Evolutionary conservation across 768 basidiomycete species (phyloP).

Genomic region (Udeniomyces megalosporus): DNA sequence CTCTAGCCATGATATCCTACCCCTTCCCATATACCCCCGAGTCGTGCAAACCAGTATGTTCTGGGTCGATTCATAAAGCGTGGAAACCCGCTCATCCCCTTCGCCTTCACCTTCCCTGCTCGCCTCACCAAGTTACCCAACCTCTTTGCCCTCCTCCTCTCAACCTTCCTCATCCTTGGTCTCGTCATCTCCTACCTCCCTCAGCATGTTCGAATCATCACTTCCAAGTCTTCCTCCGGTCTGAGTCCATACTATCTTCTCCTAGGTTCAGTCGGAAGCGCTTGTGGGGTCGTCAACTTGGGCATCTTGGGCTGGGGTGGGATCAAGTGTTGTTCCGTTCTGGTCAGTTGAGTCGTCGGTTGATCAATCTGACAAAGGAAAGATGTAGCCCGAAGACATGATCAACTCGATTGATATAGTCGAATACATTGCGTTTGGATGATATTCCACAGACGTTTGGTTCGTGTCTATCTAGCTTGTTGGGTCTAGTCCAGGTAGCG

Average conservation of each 20-base stretch:
- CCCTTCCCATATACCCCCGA: not conserved
- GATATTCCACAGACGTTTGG: not conserved
- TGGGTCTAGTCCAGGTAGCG: constrained; percentile 63
- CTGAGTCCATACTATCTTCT: constrained; percentile 84
- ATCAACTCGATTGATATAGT: not conserved
- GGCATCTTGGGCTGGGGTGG: constrained; percentile 69
- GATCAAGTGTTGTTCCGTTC: constrained; percentile 58
- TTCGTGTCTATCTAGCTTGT: constrained; percentile 69
- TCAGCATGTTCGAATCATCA: constrained; percentile 69
- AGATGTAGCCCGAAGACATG: no score
- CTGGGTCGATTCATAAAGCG: not conserved
- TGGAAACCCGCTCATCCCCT: not conserved
- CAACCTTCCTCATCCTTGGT: constrained; percentile 47
- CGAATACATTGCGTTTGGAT: not conserved
- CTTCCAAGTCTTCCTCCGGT: constrained; percentile 62
- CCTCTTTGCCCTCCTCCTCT: constrained; percentile 43
- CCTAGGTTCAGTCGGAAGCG: constrained; percentile 64
- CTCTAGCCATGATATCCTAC: not conserved
- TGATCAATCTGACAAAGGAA: not conserved
- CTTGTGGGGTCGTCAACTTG: constrained; percentile 73
- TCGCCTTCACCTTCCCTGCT: not conserved
- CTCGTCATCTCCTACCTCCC: constrained; percentile 69
- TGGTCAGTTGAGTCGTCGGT: constrained; percentile 44
- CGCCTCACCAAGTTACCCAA: constrained; percentile 3
- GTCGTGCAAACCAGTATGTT: not conserved